phyloP scores from a whole-genome alignment of 2,329 filamentous ascomycete species.

The Diaporthe sp. region DNA sequence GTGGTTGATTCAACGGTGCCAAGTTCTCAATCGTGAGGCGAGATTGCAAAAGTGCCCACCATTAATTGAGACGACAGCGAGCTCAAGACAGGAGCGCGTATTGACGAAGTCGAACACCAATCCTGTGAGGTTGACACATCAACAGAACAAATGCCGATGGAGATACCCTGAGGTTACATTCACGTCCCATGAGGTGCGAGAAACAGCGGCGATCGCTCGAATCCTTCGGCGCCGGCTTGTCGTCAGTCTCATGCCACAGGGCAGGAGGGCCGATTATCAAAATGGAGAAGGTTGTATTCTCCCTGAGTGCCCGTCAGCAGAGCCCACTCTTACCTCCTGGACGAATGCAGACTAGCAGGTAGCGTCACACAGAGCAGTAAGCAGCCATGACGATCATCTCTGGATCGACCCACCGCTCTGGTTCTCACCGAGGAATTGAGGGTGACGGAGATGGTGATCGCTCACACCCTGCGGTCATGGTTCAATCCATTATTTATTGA shows the following conservation, averaged over 20 bases:
- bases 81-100: not conserved
- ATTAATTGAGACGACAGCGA: not conserved
- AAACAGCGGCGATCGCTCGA: not conserved
- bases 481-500: not conserved
- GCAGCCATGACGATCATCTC: slow-evolving; percentile 13
- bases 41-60: not conserved
- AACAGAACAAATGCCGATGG: not conserved
- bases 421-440: not conserved
- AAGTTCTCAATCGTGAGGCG: not conserved
- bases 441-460: not conserved
- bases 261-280: not conserved
- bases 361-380: slow-evolving; percentile 5
- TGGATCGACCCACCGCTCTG: not conserved
- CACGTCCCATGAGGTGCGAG: not conserved
- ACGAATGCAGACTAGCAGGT: slow-evolving; percentile 12
- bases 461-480: not conserved
- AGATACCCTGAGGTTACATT: slow-evolving; percentile 1
- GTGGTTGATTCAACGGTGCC: not conserved
- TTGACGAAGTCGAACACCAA: not conserved
- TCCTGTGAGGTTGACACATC: not conserved
- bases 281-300: slow-evolving; percentile 17
- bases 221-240: not conserved
- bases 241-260: slow-evolving; percentile 16
- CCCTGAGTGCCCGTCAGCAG: not conserved
- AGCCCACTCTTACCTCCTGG: slow-evolving; percentile 15